Evolutionary conservation across 2,329 filamentous ascomycete species (phyloP), one percentile per base, ranked within the genome.

Genomic region (Aschersonia sp.): DNA sequence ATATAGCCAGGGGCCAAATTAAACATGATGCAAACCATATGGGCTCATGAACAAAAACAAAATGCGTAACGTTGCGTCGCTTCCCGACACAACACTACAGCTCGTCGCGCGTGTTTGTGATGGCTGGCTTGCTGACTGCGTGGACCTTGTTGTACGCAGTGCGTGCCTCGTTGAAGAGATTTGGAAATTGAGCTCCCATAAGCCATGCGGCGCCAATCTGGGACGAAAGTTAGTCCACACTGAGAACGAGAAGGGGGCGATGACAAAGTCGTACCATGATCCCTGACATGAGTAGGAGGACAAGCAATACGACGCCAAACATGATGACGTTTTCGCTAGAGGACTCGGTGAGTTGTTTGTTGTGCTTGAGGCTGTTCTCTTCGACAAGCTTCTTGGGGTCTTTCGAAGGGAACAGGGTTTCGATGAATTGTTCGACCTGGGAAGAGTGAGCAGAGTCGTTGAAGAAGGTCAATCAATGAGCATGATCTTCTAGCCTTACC

Each of bases 371-470:
- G 49, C 62, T 57, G 46, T 68, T 65, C 40, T 65, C 57, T 10
- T 66, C 61, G 32, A 69, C 65, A 38, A 78, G 63, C 51, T 71
- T 69, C 58, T 84, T 81, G 43, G 85, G 77, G 53, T 85, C 80
- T 65, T 95, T 88, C 6, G 79, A 77, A 3, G 92, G 92, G 78
- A 89, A 97, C 56, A 97, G 80, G 4, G 81, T 82, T 66, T 97
- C 91, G 62, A 97, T 94, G 63, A 94, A 95, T 71, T 92, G 85
- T 64, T 97, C 89, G 54, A 95, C 86, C 85, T 92, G 58, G 40
- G 9, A 9, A 30, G 40, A 20, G 20, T 20, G 20, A 20, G 20
- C 20, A 20, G 20, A 20, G 20, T 20, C 20, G 20, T 20, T 20
- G 20, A 20, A 20, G 20, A 20, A 42, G 20, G 40, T 28, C 40